Conservation (phyloP, 1,284 basidiomycete species). For the Apiotrichum gamsii region DNA sequence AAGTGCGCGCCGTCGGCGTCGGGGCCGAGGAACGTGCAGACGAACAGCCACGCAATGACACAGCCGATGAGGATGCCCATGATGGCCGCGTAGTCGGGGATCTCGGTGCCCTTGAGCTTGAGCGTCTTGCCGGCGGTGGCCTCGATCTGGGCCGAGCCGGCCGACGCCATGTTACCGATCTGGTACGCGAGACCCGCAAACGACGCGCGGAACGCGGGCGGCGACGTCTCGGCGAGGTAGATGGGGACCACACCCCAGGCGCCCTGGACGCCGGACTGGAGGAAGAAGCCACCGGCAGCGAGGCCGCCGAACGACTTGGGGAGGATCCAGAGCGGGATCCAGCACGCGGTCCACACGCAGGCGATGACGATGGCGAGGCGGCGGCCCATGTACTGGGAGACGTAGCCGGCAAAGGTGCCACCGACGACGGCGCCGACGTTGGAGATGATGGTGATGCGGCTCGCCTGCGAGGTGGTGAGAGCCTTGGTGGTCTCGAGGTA, state of each 20-base stretch:
- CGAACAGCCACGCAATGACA: conserved; percentile 45
- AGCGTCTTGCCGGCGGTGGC: conserved; percentile 57
- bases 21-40: conserved; percentile 49
- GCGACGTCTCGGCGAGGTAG: conserved; percentile 73
- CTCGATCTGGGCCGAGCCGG: conserved; percentile 86
- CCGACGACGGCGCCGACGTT: conserved; percentile 63
- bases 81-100: conserved; percentile 73
- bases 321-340: conserved; percentile 68
- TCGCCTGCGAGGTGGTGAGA: conserved; percentile 53
- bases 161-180: conserved; percentile 65
- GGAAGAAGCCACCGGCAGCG: conserved; percentile 51
- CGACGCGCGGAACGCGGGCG: conserved; percentile 78
- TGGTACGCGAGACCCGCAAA: conserved; percentile 83
- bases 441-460: conserved; percentile 77
- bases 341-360: conserved; percentile 54
- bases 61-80: conserved; percentile 78
- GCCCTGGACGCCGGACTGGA: conserved; percentile 59
- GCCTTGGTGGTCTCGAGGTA: conserved; percentile 25
- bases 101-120: conserved; percentile 4
- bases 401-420: conserved; percentile 67
- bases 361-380: conserved; percentile 52
- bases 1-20: conserved; percentile 70
- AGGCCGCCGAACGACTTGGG: conserved; percentile 51
- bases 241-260: conserved; percentile 50
- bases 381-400: conserved; percentile 79